Evolutionary conservation across 306 rosid genomes (phyloP).

Genomic region (Malus asiatica): DNA sequence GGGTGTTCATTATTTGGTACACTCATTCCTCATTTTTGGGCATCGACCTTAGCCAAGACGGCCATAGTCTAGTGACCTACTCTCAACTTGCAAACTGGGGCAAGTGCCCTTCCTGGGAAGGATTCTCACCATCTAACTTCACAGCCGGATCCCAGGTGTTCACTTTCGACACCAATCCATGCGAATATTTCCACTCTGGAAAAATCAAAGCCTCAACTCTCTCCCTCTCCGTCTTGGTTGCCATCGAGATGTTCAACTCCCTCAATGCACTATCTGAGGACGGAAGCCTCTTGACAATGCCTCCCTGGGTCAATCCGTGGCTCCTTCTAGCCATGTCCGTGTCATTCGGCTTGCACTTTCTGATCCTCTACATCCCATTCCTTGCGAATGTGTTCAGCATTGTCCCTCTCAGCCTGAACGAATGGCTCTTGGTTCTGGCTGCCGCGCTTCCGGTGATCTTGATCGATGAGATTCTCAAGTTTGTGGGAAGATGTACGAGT

Average conservation of each 20-base stretch:
- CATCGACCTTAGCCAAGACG: slow-evolving; percentile 77
- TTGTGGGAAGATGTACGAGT: slow-evolving; percentile 38
- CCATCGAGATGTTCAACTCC: slow-evolving; percentile 96
- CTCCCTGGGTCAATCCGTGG: slow-evolving; percentile 97
- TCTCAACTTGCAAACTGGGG: slow-evolving; percentile 88
- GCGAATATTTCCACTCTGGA: slow-evolving; percentile 71
- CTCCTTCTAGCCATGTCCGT: slow-evolving; percentile 91
- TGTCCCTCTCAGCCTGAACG: slow-evolving; percentile 59
- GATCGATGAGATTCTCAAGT: slow-evolving; percentile 36
- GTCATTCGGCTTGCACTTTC: slow-evolving; percentile 79
- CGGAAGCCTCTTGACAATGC: slow-evolving; percentile 87
- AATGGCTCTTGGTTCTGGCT: slow-evolving; percentile 37
- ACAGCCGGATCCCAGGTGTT: slow-evolving; percentile 58
- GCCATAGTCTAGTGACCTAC: slow-evolving; percentile 78
- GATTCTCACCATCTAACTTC: slow-evolving; percentile 77
- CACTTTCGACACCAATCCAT: slow-evolving; percentile 46
- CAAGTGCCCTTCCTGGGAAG: slow-evolving; percentile 66
- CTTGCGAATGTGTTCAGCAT: slow-evolving; percentile 68
- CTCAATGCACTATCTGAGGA: slow-evolving; percentile 85
- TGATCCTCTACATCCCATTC: slow-evolving; percentile 89
- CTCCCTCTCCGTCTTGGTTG: slow-evolving; percentile 87
- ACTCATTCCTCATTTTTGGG: slow-evolving; percentile 79
- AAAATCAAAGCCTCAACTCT: slow-evolving; percentile 84
- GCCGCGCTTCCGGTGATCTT: slow-evolving; percentile 34
- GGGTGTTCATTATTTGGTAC: slow-evolving; percentile 82